Evolutionary conservation across 2,329 filamentous ascomycete species (phyloP).

Genomic region (Fusarium hostae): DNA sequence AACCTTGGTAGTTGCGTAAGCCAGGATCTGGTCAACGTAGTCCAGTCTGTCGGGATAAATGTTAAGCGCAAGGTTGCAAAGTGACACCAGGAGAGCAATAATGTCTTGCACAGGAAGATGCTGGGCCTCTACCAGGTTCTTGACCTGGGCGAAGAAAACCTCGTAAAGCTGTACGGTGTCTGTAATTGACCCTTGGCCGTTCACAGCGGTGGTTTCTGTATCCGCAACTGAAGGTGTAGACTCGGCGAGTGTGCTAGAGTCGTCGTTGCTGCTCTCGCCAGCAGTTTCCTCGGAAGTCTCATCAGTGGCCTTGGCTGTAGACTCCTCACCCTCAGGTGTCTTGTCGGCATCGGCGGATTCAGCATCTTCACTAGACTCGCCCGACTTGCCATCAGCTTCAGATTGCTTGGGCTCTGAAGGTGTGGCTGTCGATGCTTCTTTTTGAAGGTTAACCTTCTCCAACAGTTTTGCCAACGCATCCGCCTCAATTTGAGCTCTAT

Average conservation of each 20-base stretch:
- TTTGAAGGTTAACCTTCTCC: constrained; percentile 78
- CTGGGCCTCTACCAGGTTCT: constrained; percentile 91
- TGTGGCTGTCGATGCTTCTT: constrained; percentile 54
- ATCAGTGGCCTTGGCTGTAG: constrained; percentile 36
- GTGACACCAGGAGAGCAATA: constrained; percentile 91
- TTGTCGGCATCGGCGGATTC: constrained; percentile 45
- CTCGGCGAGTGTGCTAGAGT: constrained; percentile 47
- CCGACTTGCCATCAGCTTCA: constrained; percentile 43
- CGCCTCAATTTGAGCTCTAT: constrained; percentile 82
- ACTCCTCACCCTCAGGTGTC: constrained; percentile 33
- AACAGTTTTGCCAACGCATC: constrained; percentile 83
- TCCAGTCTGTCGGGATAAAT: constrained; percentile 94
- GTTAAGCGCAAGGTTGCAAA: constrained; percentile 92
- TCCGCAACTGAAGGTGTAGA: constrained; percentile 57
- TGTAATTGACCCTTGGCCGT: constrained; percentile 57
- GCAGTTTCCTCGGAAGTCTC: constrained; percentile 34
- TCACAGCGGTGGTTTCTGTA: constrained; percentile 60
- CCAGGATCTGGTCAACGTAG: constrained; percentile 93
- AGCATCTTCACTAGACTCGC: constrained; percentile 44
- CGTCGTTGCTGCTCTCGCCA: constrained; percentile 45
- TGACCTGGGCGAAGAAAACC: constrained; percentile 96
- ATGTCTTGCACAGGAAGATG: constrained; percentile 93
- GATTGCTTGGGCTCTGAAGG: constrained; percentile 37
- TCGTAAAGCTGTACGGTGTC: constrained; percentile 91
- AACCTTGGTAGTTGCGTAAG: constrained; percentile 88